A percentile compares a stretch with the other conserved stretches of the same genome.
Evolutionary conservation across 768 basidiomycete genomes (phyloP).

Genomic region (Leucosporidium creatinivorum): DNA sequence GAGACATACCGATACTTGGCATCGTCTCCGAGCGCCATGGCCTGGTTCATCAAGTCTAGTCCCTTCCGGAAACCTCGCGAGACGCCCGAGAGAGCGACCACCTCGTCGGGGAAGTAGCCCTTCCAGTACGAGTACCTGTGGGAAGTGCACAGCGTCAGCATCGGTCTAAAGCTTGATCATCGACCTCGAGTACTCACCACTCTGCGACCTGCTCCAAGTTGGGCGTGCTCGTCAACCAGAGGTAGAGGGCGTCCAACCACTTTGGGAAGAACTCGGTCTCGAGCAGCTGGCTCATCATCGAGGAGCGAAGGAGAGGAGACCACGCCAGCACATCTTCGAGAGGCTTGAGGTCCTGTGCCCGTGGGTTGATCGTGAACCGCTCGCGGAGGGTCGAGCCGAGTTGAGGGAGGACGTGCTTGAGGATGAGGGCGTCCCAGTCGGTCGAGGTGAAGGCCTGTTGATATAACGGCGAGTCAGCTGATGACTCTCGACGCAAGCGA

Average conservation of each 20-base stretch:
- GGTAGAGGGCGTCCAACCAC: constrained; percentile 82
- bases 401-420: constrained; percentile 88
- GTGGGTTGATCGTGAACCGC: constrained; percentile 83
- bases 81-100: constrained; percentile 62
- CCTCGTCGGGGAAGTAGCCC: constrained; percentile 58
- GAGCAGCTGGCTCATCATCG: constrained; percentile 73
- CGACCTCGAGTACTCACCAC: too few relatives aligned
- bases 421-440: constrained; percentile 86
- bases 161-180: too few relatives aligned
- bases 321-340: constrained; percentile 70
- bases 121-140: constrained; percentile 67
- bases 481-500: not conserved
- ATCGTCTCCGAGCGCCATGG: constrained; percentile 73
- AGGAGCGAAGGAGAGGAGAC: constrained; percentile 62
- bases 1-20: constrained; percentile 47
- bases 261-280: constrained; percentile 94
- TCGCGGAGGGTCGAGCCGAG: constrained; percentile 72
- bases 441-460: constrained; percentile 61
- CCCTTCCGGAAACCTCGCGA: constrained; percentile 76
- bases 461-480: constrained; percentile 3
- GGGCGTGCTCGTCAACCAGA: constrained; percentile 84
- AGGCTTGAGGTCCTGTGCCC: constrained; percentile 77
- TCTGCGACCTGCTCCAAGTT: constrained; percentile 86
- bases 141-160: not conserved
- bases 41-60: constrained; percentile 87